These are phyloP conservation scores for Geum urbanum DNA, from an alignment of 306 rosid genomes.

Conservation along the genomic window DNA sequence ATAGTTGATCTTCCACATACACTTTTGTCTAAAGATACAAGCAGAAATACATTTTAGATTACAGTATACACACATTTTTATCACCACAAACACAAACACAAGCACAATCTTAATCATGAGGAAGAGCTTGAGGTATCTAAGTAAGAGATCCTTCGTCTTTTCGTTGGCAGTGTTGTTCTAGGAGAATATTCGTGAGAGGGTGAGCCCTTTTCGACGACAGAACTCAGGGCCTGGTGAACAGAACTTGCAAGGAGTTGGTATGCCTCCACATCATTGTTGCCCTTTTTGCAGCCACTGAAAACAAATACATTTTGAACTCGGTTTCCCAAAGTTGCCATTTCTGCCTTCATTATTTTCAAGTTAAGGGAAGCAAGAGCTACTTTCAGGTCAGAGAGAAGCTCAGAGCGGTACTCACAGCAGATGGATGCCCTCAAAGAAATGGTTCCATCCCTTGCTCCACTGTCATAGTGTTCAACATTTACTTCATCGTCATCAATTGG, in stretches of 20 bases:
- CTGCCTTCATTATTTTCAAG: constrained; percentile 51
- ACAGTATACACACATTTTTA: not conserved
- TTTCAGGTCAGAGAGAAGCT: constrained; percentile 63
- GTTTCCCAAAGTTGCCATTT: constrained; percentile 40
- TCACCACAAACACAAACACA: not conserved
- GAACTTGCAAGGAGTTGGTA: constrained; percentile 38
- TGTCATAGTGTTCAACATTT: constrained; percentile 49
- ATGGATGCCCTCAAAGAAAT: constrained; percentile 56
- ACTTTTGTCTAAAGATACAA: not conserved
- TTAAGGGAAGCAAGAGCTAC: constrained; percentile 58
- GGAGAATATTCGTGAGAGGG: constrained; percentile 58
- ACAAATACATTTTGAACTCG: constrained; percentile 58
- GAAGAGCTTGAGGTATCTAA: constrained; percentile 49
- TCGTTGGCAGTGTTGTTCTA: constrained; percentile 42
- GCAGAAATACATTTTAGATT: not conserved
- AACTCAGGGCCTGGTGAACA: constrained; percentile 52
- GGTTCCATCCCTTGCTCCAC: constrained; percentile 34
- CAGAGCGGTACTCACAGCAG: constrained; percentile 64
- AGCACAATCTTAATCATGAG: constrained; percentile 20
- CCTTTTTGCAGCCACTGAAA: constrained; percentile 41
- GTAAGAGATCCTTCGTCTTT: constrained; percentile 50
- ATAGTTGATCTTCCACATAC: constrained; percentile 14
- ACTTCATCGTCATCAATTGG: constrained; percentile 82
- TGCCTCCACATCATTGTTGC: constrained; percentile 27
- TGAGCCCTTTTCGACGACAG: constrained; percentile 62